Evolutionary conservation across 2,329 filamentous ascomycete species (phyloP), one percentile per base, ranked within the genome.

Genomic region (Diaporthe citrichinensis): DNA sequence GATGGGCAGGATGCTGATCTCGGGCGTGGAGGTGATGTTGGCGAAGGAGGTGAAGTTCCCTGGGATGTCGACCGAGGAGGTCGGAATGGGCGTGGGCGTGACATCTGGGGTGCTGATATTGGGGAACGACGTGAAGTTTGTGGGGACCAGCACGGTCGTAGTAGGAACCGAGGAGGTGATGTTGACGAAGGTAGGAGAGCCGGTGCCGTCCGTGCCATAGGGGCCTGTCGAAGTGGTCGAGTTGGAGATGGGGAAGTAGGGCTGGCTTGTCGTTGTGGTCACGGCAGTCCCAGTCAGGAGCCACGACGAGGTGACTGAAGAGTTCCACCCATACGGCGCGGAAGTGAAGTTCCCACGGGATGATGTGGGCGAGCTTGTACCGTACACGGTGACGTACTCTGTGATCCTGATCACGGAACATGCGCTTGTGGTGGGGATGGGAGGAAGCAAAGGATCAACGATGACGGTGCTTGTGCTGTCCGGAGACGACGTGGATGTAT

Each of bases 341-440:
- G 65, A 69, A 10, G 65, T 69, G n/a, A 49, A 25, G n/a, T 69
- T 69, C 14, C 14, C 31, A 28, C 49, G n/a, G 8, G 65, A 69
- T 41, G 65, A 39, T 36, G 65, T 20, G 65, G 46, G n/a, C 20
- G 65, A 28, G n/a, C 8, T 4, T 28, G 46, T 69, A 14, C 34
- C 49, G 65, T 53, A 69, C 23, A 69, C 65, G 31, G 65, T 69
- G 46, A 69, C 34, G n/a, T 53, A 53, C 49, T 69, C 65, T 55
- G 65, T 69, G 65, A 69, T 28, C n/a, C 34, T 69, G 49, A 69
- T 41, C 46, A 69, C 65, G 8, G 65, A 69, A 36, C 65, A 69
- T 23, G 34, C 46, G 65, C 65, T 34, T 20, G 61, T 49, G n/a
- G 39, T 62, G 58, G 51, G 25, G n/a, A 15, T 14, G 17, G 51